Evolutionary conservation across 306 rosid species (phyloP), one percentile per base, ranked within the genome.

Genomic region (Ammopiptanthus mongolicus): DNA sequence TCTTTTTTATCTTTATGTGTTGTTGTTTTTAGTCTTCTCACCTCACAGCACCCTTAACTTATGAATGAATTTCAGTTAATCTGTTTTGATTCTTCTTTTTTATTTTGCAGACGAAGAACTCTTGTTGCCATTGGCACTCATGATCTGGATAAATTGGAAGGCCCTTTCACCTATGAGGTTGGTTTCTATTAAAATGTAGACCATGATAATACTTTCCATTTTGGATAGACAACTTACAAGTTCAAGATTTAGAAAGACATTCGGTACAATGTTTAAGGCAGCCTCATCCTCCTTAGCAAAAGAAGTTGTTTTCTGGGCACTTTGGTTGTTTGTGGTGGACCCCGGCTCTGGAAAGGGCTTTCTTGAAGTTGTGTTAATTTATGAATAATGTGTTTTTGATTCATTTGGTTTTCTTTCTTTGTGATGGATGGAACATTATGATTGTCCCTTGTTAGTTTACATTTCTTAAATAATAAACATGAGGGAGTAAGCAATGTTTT

Each of bases 71-170:
- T 46, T 83, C 61, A 11, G 3, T 71, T 63, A 29, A 63, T 55
- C n/a, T 69, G 13, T 77, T 68, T 74, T 37, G 65, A 41, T 44
- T 41, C n/a, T 55, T 23, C 41, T 37, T 8, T 21, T 31, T 22
- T 6, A 60, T 58, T 6, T 62, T 78, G 59, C 76, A 93, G 98
- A 84, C 87, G 93, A 80, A 88, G 98, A 87, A 90, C 97, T 18
- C 91, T 95, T 8, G 98, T 91, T 77, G 98, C 98, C 56, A 95
- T 95, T 70, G 98, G 98, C 59, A 95, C 98, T 69, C 98, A 95
- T 78, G 98, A 95, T 81, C 82, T 95, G 85, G 98, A 95, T 72
- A 90, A 78, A 59, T 78, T 95, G 77, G 84, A 87, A 77, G 83
- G 86, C 63, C 98, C 98, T 48, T 95, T 91, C 83, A 84, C 97